Conservation (phyloP, 1,139 yeast genomes). For the Suhomyces bokatorum region DNA sequence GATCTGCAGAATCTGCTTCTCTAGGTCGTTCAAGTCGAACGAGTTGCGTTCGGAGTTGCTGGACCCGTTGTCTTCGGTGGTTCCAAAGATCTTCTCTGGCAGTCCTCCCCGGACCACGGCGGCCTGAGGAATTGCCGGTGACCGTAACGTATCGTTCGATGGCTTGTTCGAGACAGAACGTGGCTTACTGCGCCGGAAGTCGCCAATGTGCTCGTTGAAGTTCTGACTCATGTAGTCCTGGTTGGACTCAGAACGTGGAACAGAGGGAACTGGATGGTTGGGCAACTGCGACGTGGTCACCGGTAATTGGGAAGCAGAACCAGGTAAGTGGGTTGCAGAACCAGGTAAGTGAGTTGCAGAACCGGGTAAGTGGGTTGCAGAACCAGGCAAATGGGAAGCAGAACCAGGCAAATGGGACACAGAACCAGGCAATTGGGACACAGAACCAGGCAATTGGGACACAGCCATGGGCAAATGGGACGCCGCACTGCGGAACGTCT, state of each 20-base stretch:
- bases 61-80: background rate
- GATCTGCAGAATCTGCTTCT: conserved; percentile 10
- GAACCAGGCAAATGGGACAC: too few species aligned
- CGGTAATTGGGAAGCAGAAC: conserved; percentile 4
- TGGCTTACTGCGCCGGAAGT: conserved; percentile 18
- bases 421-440: too few species aligned
- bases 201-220: conserved; percentile 17
- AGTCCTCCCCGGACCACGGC: conserved; percentile 4
- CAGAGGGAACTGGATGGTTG: conserved; percentile 2
- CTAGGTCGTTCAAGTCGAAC: conserved; percentile 13
- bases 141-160: conserved; percentile 10
- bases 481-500: conserved; percentile 10
- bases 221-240: conserved; percentile 14
- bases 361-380: too few species aligned
- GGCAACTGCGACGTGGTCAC: conserved; percentile 4
- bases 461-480: conserved; percentile 7
- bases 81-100: conserved; percentile 3
- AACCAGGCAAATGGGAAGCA: too few species aligned
- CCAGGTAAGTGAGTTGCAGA: background rate
- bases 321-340: background rate
- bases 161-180: conserved; percentile 10
- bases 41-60: conserved; percentile 1
- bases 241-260: conserved; percentile 9
- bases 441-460: conserved; percentile 2
- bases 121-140: conserved; percentile 6